Evolutionary conservation across 257 asterid genomes (phyloP), one percentile per base, ranked within the genome.

Genomic region (Solanum bulbocastanum): DNA sequence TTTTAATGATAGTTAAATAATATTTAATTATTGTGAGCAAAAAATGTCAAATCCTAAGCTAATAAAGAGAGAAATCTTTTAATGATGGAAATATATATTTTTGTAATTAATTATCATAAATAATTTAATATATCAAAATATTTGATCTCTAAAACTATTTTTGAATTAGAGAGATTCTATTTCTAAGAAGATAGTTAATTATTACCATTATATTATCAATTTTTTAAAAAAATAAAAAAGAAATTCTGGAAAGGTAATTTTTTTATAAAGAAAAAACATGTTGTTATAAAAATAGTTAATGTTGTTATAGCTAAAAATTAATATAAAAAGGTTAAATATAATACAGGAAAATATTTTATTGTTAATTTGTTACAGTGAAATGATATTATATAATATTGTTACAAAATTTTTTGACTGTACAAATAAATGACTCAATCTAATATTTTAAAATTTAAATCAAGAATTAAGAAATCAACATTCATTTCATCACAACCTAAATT

Each of bases 401-500:
- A 56, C n/a, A 18, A 7, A 56, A 2, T 0, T 0, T 0, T 20
- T 58, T 58, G 25, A 58, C 66, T 8, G 25, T 58, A 20, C n/a
- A 58, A 56, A 20, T 58, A 58, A 58, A 58, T 58, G 5, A 58
- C 14, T 62, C 14, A 62, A 62, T 23, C 13, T 10, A 62, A 62
- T 62, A 60, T 23, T 22, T 56, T 6, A 52, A 52, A 52, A 52
- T 52, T 60, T 60, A 9, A 23, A 23, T 22, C 11, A 10, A 60
- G 6, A 60, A 23, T 60, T 10, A 60, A 60, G 12, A 23, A 22
- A 60, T 62, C 14, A 4, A 0, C 10, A 6, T 6, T 16, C 62
- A 16, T 52, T 1, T 16, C n/a, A 52, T 6, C 62, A 6, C 10
- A 52, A 8, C 2, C 10, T 58, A 58, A 58, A 20, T 58, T 58